Percentiles rank a stretch among this genome's conserved stretches.
These are phyloP conservation scores for Avicennia marina DNA, from an alignment of 257 asterid species.

Conservation along the genomic window DNA sequence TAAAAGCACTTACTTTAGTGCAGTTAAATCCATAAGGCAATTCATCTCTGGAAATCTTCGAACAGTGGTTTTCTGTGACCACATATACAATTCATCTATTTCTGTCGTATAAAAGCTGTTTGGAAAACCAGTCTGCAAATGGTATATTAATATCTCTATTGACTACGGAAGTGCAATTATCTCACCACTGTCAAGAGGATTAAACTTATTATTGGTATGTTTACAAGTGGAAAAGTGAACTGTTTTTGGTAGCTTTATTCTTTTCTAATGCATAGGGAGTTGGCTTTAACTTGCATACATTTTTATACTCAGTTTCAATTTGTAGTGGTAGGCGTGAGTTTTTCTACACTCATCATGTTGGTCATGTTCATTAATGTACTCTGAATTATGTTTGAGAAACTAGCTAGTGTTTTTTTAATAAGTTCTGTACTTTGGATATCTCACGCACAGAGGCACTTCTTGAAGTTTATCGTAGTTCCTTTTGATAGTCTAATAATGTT, in stretches of 20 bases:
- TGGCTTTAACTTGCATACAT: neutral
- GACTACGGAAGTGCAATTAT: slow-evolving; percentile 6
- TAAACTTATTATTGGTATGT: slow-evolving; percentile 20
- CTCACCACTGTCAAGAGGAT: slow-evolving; percentile 11
- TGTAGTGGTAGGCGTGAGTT: too few relatives aligned
- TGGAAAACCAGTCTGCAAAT: slow-evolving; percentile 29
- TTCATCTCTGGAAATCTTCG: slow-evolving; percentile 50
- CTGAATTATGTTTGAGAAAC: neutral
- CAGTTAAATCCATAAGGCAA: slow-evolving; percentile 47
- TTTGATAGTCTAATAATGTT: neutral
- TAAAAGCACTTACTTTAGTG: slow-evolving; percentile 32
- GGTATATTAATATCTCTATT: slow-evolving; percentile 16
- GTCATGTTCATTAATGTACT: too few relatives aligned
- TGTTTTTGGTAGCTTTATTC: neutral
- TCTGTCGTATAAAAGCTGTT: slow-evolving; percentile 33
- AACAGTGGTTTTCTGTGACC: slow-evolving; percentile 55
- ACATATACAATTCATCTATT: slow-evolving; percentile 28
- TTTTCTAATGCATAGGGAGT: neutral
- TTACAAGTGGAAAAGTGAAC: neutral
- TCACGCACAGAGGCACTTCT: neutral
- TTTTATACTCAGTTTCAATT: too few relatives aligned
- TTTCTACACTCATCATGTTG: too few relatives aligned
- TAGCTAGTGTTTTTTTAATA: neutral
- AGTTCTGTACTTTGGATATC: neutral
- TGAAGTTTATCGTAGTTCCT: neutral